These are phyloP conservation scores for Metschnikowia orientalis DNA, from an alignment of 805 yeast species.

Conservation along the genomic window DNA sequence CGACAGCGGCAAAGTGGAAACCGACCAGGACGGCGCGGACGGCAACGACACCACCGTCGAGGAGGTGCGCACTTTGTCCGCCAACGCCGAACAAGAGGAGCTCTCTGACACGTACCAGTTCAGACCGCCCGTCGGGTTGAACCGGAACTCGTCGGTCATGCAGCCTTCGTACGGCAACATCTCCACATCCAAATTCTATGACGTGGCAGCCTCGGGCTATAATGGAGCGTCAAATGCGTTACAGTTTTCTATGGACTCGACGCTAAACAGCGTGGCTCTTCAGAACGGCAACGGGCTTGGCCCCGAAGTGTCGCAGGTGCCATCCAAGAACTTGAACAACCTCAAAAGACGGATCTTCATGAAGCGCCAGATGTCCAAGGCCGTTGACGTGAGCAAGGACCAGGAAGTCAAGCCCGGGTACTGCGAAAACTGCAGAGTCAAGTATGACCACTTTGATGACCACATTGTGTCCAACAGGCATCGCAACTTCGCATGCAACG, in stretches of 20 bases:
- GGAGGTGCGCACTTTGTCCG: no score
- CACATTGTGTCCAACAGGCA: constrained; percentile 72
- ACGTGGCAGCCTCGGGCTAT: constrained; percentile 42
- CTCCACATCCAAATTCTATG: constrained; percentile 37
- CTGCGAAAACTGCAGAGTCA: constrained; percentile 89
- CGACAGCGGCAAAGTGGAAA: constrained; percentile 4
- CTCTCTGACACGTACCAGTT: constrained; percentile 15
- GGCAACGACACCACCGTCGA: constrained; percentile 13
- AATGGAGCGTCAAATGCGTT: constrained; percentile 44
- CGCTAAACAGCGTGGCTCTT: constrained; percentile 30
- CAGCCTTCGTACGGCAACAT: constrained; percentile 24
- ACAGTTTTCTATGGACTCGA: constrained; percentile 39
- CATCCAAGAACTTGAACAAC: constrained; percentile 47
- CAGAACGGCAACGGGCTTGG: constrained; percentile 50
- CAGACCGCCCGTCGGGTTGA: constrained; percentile 29
- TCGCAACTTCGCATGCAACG: constrained; percentile 69
- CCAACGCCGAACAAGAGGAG: constrained; percentile 8
- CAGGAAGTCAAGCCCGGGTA: constrained; percentile 59
- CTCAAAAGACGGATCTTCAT: constrained; percentile 44
- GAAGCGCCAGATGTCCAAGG: constrained; percentile 33
- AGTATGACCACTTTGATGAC: constrained; percentile 72
- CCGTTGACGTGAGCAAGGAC: constrained; percentile 22
- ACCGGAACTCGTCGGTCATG: constrained; percentile 38
- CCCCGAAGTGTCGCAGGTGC: constrained; percentile 54
- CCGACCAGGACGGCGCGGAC: constrained; percentile 11